Evolutionary conservation across 2,329 filamentous ascomycete species (phyloP), one percentile per base, ranked within the genome.

Genomic region (Aureobasidium sp.): DNA sequence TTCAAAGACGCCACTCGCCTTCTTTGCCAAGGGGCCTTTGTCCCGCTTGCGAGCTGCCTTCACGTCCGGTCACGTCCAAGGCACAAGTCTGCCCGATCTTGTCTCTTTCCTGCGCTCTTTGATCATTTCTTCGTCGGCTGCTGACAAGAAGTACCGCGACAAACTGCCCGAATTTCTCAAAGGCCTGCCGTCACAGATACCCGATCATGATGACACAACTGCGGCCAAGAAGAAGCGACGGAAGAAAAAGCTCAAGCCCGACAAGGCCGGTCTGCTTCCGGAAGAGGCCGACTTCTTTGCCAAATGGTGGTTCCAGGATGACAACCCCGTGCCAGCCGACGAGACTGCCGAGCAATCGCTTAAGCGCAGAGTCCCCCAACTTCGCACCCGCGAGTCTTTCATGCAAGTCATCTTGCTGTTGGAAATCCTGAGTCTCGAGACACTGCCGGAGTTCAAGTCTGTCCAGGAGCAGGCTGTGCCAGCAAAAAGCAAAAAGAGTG

Each of bases 111-210:
- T 91, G n/a, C 81, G 84, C 12, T 57, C 58, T 10, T 34, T 61
- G 6, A 59, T 67, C 6, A 52, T 64, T 22, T 57, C 62, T n/a
- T 58, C 62, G 3, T 74, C 80, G 5, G 74, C 84, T 40, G 79
- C 89, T 57, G 87, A 91, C 64, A 89, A 86, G 64, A 93, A 91
- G 64, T 90, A 88, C 62, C 79, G 81, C n/a, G 83, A 86, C 52
- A 82, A 81, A 2, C 66, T 91, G 21, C 82, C 84, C 0, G 75
- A 76, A 6, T 73, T 87, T 32, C 74, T 88, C 42, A 79, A 83
- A 62, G 80, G 79, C 29, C 71, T 78, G 1, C 68, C 74, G 10
- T 70, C 79, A 6, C 53, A 45, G 14, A 47, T 32, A 10, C 57
- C 59, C 6, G 38, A 55, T 8, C 44, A 54, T 34, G 30, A 48